phyloP scores from a whole-genome alignment of 2,329 filamentous ascomycete species.

The Fusarium continuum region DNA sequence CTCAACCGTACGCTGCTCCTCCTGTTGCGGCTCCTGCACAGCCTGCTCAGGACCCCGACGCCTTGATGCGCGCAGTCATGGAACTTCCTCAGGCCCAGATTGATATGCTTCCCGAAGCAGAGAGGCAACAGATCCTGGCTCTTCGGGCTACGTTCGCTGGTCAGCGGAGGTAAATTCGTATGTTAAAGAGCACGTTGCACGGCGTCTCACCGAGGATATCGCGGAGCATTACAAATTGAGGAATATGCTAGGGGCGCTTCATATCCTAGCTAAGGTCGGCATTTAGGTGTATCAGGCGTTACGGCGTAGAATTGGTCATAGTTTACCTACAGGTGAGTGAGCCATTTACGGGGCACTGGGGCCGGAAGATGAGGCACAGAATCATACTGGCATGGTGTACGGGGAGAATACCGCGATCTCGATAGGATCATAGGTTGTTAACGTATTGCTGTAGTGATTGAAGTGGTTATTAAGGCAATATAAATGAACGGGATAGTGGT shows the following conservation, averaged over 20 bases:
- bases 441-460: too few relatives aligned
- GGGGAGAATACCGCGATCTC: not conserved
- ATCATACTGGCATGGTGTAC: not conserved
- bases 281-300: constrained; percentile 31
- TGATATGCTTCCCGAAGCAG: constrained; percentile 77
- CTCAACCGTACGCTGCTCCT: constrained; percentile 50
- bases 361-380: not conserved
- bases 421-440: not conserved
- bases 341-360: not conserved
- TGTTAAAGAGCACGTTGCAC: not conserved
- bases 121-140: constrained; percentile 81
- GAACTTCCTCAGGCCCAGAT: constrained; percentile 82
- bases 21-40: constrained; percentile 46
- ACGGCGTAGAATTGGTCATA: constrained; percentile 26
- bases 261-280: constrained; percentile 7
- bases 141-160: constrained; percentile 71
- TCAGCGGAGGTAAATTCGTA: constrained; percentile 47
- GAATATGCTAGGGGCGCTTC: not conserved
- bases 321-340: constrained; percentile 1
- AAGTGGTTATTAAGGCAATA: too few relatives aligned
- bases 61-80: constrained; percentile 83
- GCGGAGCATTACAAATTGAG: not conserved
- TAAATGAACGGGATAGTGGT: too few relatives aligned
- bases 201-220: not conserved
- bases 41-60: constrained; percentile 68